Evolutionary conservation across 192 early-diverging fungal genomes (phyloP).

Genomic region (Entomortierella beljakovae): DNA sequence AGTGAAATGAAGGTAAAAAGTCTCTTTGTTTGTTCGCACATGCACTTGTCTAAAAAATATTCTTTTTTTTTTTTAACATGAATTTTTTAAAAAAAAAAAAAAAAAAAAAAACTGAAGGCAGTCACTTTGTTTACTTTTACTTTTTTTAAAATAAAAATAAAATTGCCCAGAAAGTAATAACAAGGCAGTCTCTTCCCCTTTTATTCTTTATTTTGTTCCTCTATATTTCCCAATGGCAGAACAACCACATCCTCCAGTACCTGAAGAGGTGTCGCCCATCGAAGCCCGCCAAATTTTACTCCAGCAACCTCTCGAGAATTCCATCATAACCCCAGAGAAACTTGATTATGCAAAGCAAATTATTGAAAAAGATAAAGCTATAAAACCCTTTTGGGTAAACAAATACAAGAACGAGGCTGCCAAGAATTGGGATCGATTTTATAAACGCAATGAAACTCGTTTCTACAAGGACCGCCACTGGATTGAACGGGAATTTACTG

Average conservation of each 20-base stretch:
- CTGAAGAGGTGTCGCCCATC: constrained; percentile 18
- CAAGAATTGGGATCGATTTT: constrained; percentile 87
- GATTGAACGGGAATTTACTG: constrained; percentile 95
- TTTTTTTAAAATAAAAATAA: neutral
- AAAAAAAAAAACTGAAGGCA: constrained; percentile 40
- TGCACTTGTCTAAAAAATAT: neutral
- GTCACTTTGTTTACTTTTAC: constrained; percentile 42
- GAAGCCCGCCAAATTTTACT: constrained; percentile 40
- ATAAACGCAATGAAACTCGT: constrained; percentile 87
- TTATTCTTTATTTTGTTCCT: neutral
- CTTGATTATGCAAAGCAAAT: constrained; percentile 66
- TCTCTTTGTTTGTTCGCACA: too few relatives aligned
- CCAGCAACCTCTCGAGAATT: constrained; percentile 25
- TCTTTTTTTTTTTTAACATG: too few relatives aligned
- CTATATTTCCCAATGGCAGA: constrained; percentile 3
- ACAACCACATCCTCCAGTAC: neutral
- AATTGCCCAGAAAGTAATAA: too few relatives aligned
- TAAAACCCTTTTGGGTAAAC: constrained; percentile 80
- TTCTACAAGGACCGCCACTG: constrained; percentile 99
- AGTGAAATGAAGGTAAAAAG: neutral
- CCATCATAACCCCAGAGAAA: constrained; percentile 51
- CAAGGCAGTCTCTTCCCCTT: neutral
- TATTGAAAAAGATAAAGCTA: constrained; percentile 71
- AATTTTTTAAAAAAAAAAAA: constrained; percentile 5
- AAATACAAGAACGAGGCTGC: constrained; percentile 85